phyloP scores from a whole-genome alignment of 768 basidiomycete species.

The Neoboletus magnificus region DNA sequence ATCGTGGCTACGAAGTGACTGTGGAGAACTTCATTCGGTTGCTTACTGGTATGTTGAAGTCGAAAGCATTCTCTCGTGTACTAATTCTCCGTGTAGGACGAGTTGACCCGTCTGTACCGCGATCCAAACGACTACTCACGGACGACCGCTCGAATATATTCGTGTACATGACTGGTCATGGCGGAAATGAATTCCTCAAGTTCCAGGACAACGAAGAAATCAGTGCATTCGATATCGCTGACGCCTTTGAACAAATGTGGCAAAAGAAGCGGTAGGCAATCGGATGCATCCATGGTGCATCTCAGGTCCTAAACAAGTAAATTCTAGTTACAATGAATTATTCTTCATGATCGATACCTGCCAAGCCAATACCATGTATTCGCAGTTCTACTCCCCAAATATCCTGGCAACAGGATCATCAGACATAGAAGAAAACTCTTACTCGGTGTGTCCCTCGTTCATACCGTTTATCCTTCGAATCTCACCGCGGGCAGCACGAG shows the following conservation, averaged over 20 bases:
- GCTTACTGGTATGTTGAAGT: conserved; percentile 66
- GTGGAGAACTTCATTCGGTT: conserved; percentile 95
- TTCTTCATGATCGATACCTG: conserved; percentile 99
- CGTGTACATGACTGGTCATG: conserved; percentile 98
- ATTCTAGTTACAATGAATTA: conserved; percentile 78
- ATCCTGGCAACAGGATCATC: conserved; percentile 91
- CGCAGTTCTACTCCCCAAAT: conserved; percentile 89
- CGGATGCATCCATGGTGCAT: neutral
- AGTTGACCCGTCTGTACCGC: conserved; percentile 77
- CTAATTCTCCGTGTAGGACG: conserved; percentile 54
- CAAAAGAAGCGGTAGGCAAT: conserved; percentile 79
- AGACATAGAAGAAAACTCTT: conserved; percentile 82
- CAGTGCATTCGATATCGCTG: conserved; percentile 94
- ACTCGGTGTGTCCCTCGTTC: conserved; percentile 62
- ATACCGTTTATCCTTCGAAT: neutral
- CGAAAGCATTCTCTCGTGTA: neutral
- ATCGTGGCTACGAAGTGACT: conserved; percentile 96
- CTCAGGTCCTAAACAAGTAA: conserved; percentile 31
- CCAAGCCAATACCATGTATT: conserved; percentile 95
- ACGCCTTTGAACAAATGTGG: conserved; percentile 98
- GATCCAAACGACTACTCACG: conserved; percentile 87
- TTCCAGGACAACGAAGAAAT: conserved; percentile 99
- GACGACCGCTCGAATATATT: conserved; percentile 93
- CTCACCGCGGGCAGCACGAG: conserved; percentile 58
- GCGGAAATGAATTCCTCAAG: conserved; percentile 97